Evolutionary conservation across 2,329 filamentous ascomycete genomes (phyloP).

Genomic region (Sporothrix variecibatus): DNA sequence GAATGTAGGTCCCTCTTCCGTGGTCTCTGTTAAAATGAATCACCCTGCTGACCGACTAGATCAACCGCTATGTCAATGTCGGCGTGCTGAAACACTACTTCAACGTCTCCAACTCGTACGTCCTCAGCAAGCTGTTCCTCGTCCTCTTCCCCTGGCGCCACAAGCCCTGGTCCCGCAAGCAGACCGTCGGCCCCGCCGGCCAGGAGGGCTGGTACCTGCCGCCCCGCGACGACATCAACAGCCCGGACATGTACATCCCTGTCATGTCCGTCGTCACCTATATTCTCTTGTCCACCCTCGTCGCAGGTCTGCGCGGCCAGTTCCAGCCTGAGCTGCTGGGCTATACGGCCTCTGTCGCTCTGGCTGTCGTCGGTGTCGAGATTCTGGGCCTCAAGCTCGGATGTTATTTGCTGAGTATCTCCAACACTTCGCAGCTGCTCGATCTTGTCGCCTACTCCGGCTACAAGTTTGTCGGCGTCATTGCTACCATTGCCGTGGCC

Average conservation of each 20-base stretch:
- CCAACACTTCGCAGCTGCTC: conserved; percentile 87
- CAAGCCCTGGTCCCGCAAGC: conserved; percentile 94
- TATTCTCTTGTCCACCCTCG: conserved; percentile 86
- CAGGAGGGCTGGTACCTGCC: conserved; percentile 81
- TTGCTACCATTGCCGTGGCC: conserved; percentile 78
- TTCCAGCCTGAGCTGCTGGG: conserved; percentile 95
- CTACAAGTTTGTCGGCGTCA: conserved; percentile 98
- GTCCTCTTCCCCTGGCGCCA: conserved; percentile 98
- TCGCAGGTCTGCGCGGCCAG: conserved; percentile 84
- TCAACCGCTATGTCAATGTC: conserved; percentile 81
- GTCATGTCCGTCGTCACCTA: conserved; percentile 98
- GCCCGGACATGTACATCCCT: conserved; percentile 98
- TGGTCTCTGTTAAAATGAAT: background rate
- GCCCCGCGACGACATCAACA: conserved; percentile 93
- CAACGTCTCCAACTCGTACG: conserved; percentile 97
- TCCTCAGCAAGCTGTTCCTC: conserved; percentile 87
- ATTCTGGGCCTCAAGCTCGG: conserved; percentile 89
- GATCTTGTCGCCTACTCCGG: conserved; percentile 95
- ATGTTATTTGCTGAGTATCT: conserved; percentile 91
- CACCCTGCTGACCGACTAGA: conserved; percentile 37
- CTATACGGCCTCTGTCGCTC: conserved; percentile 80
- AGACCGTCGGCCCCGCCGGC: conserved; percentile 68
- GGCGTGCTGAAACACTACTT: conserved; percentile 96
- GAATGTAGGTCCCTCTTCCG: conserved; percentile 62
- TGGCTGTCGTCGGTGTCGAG: conserved; percentile 82